Conservation (phyloP, 2,329 filamentous ascomycete species). For the Sclerotinia sclerotiorum region DNA sequence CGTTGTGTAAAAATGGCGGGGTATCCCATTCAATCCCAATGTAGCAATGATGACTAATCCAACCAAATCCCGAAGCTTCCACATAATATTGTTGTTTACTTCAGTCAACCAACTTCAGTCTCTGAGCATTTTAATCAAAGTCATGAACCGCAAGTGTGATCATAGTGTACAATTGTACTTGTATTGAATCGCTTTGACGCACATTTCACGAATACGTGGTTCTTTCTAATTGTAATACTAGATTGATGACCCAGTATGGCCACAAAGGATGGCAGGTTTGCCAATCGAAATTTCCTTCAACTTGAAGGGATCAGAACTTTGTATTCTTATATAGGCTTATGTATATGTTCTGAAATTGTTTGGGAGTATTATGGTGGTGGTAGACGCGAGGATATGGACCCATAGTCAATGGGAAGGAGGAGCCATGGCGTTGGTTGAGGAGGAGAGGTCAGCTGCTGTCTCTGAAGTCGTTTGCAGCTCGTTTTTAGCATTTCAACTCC, state of each 20-base stretch:
- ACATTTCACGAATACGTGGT: neutral
- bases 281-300: neutral
- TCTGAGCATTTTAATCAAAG: neutral
- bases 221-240: neutral
- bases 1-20: slow-evolving; percentile 14
- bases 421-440: too few species aligned
- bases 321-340: neutral
- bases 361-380: neutral
- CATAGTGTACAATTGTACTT: neutral
- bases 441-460: neutral
- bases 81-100: neutral
- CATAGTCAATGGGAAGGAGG: too few species aligned
- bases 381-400: neutral
- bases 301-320: neutral
- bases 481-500: neutral
- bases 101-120: neutral
- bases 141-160: slow-evolving; percentile 1
- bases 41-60: slow-evolving; percentile 14
- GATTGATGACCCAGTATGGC: neutral
- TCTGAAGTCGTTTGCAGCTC: neutral
- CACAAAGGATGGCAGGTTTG: slow-evolving; percentile 3
- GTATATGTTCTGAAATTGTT: neutral
- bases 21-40: neutral
- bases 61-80: neutral
- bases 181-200: neutral